These are phyloP conservation scores for Pezicula carpinea DNA, from an alignment of 2,329 filamentous ascomycete species.

Conservation along the genomic window DNA sequence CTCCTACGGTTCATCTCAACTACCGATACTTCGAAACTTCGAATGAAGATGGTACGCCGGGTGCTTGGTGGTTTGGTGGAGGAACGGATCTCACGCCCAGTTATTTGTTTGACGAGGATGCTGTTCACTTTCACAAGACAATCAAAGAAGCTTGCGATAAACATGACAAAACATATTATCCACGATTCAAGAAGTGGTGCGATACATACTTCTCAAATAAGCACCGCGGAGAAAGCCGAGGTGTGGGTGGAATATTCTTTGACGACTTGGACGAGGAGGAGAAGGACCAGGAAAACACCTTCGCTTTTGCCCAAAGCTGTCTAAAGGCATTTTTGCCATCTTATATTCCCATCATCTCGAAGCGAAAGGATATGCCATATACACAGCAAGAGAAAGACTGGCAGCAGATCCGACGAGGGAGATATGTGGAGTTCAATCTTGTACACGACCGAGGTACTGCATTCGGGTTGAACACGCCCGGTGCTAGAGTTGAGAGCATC, in stretches of 20 bases:
- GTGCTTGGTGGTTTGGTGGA: conserved; percentile 98
- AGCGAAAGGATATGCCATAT: conserved; percentile 87
- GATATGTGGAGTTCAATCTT: conserved; percentile 98
- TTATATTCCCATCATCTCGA: conserved; percentile 84
- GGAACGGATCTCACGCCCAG: conserved; percentile 89
- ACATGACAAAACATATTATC: conserved; percentile 89
- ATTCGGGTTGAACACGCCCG: conserved; percentile 90
- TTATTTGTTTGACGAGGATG: conserved; percentile 96
- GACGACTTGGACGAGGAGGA: conserved; percentile 89
- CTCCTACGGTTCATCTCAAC: conserved; percentile 95
- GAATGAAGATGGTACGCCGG: conserved; percentile 71
- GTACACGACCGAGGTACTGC: conserved; percentile 94
- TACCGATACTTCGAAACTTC: conserved; percentile 98
- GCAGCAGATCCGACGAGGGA: conserved; percentile 91
- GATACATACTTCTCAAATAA: conserved; percentile 96
- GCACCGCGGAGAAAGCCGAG: conserved; percentile 81
- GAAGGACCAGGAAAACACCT: conserved; percentile 83
- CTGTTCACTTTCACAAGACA: conserved; percentile 90
- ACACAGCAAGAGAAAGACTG: conserved; percentile 85
- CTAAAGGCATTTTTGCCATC: conserved; percentile 83
- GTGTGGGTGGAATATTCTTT: conserved; percentile 96
- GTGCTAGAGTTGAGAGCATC: conserved; percentile 90
- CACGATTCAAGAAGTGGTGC: conserved; percentile 96
- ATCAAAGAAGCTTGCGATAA: conserved; percentile 91
- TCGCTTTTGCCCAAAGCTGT: conserved; percentile 83